phyloP scores from a whole-genome alignment of 2,329 filamentous ascomycete species.

The Cladosporium austrohemisphaericum region DNA sequence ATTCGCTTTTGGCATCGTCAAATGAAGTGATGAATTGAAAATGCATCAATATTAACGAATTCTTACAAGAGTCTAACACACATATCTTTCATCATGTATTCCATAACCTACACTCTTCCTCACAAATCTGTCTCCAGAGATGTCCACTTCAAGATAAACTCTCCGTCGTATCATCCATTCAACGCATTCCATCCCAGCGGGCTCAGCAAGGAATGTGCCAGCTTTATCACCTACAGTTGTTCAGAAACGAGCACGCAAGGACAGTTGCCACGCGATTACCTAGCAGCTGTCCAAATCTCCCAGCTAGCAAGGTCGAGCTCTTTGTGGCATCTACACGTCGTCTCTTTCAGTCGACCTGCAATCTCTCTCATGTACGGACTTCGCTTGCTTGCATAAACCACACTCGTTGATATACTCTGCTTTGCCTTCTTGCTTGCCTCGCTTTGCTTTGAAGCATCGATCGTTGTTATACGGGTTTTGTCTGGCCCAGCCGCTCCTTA shows the following conservation, averaged over 20 bases:
- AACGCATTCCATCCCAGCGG: constrained; percentile 26
- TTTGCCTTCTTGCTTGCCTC: not conserved
- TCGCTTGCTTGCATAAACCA: not conserved
- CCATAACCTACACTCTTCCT: not conserved
- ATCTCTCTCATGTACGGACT: not conserved
- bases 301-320: constrained; percentile 11
- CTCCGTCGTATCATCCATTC: not conserved
- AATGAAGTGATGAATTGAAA: constrained; percentile 2
- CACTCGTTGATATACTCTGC: constrained; percentile 7
- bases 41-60: not conserved
- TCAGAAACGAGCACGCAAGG: constrained; percentile 21
- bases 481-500: not conserved
- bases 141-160: too few species aligned
- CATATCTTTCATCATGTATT: too few species aligned
- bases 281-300: not conserved
- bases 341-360: not conserved
- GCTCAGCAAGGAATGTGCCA: constrained; percentile 23
- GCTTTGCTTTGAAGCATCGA: not conserved
- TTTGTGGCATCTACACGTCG: constrained; percentile 8
- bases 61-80: too few species aligned
- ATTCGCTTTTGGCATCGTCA: not conserved
- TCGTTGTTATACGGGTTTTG: too few species aligned
- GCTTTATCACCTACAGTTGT: constrained; percentile 8
- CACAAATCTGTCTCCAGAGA: too few species aligned
- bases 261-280: constrained; percentile 16